Evolutionary conservation across 495 filamentous ascomycete genomes (phyloP).

Genomic region (Trichodelitschia bisporula): DNA sequence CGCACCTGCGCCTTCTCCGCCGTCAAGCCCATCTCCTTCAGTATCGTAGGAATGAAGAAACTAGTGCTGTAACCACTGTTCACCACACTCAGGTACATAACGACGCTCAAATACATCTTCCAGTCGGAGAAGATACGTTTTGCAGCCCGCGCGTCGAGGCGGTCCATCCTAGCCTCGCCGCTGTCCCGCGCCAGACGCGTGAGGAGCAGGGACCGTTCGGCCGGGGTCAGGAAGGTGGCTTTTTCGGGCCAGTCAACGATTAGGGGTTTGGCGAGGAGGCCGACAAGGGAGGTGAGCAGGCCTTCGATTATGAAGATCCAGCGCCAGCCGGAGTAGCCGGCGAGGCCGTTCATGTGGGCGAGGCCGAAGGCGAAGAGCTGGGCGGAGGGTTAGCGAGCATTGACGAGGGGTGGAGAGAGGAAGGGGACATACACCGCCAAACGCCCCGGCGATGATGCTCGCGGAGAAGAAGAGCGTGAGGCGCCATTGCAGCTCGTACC

Average conservation of each 20-base stretch:
- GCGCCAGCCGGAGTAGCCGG: constrained; percentile 14
- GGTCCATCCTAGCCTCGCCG: constrained; percentile 18
- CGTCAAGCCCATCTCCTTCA: constrained; percentile 12
- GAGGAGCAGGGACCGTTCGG: constrained; percentile 17
- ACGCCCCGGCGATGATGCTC: constrained; percentile 30
- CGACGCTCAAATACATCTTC: constrained; percentile 12
- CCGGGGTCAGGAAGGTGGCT: constrained; percentile 17
- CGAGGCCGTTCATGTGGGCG: constrained; percentile 10
- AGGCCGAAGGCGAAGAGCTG: constrained; percentile 34
- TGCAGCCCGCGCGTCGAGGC: constrained; percentile 15
- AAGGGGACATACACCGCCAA: constrained; percentile 23
- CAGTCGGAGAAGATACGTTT: constrained; percentile 11
- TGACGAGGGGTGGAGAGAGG: constrained; percentile 5
- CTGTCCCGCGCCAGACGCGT: constrained; percentile 16
- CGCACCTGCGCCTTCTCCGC: constrained; percentile 11
- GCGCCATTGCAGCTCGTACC: constrained; percentile 33
- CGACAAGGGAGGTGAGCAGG: constrained; percentile 19
- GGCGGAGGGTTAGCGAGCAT: constrained; percentile 4
- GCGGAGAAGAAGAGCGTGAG: constrained; percentile 33
- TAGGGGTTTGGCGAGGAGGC: constrained; percentile 16
- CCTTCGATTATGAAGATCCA: constrained; percentile 50
- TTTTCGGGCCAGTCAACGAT: constrained; percentile 20
- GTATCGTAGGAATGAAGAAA: constrained; percentile 13
- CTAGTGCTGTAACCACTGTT: constrained; percentile 13
- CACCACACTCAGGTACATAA: constrained; percentile 14